Percentiles rank a stretch among this genome's conserved stretches.
Conservation (phyloP, 495 filamentous ascomycete genomes). For the Lasiosphaeria ovina region DNA sequence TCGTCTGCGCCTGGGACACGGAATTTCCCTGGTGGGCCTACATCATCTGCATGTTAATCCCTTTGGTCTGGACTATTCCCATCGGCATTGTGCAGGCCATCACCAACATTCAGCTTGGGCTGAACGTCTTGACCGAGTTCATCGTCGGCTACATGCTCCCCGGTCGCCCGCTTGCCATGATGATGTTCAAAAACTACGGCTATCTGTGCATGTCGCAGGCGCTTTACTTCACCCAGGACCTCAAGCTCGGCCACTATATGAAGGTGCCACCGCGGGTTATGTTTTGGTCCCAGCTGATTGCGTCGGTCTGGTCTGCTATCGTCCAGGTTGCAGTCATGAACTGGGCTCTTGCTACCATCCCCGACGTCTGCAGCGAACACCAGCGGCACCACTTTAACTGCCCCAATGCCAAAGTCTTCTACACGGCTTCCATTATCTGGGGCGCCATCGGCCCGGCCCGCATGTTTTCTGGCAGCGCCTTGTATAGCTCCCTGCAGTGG, state of each 20-base stretch:
- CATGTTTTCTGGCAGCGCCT: slow-evolving; percentile 59
- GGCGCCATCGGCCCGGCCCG: slow-evolving; percentile 51
- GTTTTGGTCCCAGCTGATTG: slow-evolving; percentile 64
- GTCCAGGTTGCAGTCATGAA: slow-evolving; percentile 67
- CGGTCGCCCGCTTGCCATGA: slow-evolving; percentile 63
- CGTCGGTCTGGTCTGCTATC: slow-evolving; percentile 61
- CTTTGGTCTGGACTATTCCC: slow-evolving; percentile 53
- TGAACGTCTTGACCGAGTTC: slow-evolving; percentile 69
- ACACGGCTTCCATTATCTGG: slow-evolving; percentile 56
- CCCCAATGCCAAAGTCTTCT: slow-evolving; percentile 63
- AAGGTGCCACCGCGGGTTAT: slow-evolving; percentile 64
- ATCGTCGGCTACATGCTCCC: slow-evolving; percentile 68
- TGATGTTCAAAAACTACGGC: slow-evolving; percentile 67
- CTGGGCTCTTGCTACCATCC: slow-evolving; percentile 61
- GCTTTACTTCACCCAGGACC: slow-evolving; percentile 46
- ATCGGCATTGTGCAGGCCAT: slow-evolving; percentile 61
- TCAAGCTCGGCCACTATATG: slow-evolving; percentile 68
- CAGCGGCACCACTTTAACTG: slow-evolving; percentile 61
- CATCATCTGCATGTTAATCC: slow-evolving; percentile 56
- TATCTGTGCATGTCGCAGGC: slow-evolving; percentile 63
- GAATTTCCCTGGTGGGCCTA: slow-evolving; percentile 65
- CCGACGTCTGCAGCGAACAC: slow-evolving; percentile 55
- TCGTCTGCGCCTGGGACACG: slow-evolving; percentile 62
- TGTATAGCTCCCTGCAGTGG: slow-evolving; percentile 64
- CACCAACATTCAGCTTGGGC: slow-evolving; percentile 64